phyloP scores from a whole-genome alignment of 306 rosid genomes.

The peach (Prunus persica) region Prunus_persica_NCBIv2 NC_034016.1:21578001-21578500 shows the following conservation, averaged over 20 bases:
- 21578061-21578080: no score
- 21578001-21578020: no score
- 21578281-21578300: not conserved
- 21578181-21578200: not conserved
- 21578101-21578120: not conserved
- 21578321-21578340: not conserved
- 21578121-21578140: not conserved
- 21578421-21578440: conserved; percentile 56
- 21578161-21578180: not conserved
- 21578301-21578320: not conserved
- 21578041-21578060: no score
- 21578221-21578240: not conserved
- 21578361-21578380: conserved; percentile 68
- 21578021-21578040: no score
- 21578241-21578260: not conserved
- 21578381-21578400: conserved; percentile 70
- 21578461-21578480: conserved; percentile 62
- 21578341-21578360: conserved; percentile 33
- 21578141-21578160: not conserved
- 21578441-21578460: conserved; percentile 55
- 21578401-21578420: conserved; percentile 70
- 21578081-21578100: no score
- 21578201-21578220: not conserved
- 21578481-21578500: conserved; percentile 57
- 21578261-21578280: not conserved